Percentiles rank a stretch among this genome's conserved stretches.
These are phyloP conservation scores for Monosporascus cannonballus DNA, from an alignment of 2,329 filamentous ascomycete genomes.

Conservation along the genomic window DNA sequence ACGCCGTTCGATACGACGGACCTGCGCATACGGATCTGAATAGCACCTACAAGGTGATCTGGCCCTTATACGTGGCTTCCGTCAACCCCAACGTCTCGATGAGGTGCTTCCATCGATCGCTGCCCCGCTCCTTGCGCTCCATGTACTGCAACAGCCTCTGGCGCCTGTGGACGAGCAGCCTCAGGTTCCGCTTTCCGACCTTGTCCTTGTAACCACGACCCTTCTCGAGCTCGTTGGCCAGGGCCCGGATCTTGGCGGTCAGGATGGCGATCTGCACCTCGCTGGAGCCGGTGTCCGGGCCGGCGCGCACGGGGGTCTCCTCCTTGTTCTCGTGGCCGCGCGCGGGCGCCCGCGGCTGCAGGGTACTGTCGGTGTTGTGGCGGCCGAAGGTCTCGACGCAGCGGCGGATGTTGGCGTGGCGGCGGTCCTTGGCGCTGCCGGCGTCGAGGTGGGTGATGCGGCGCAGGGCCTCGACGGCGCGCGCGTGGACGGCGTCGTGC, in stretches of 20 bases:
- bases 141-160: constrained; percentile 87
- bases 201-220: constrained; percentile 76
- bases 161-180: constrained; percentile 77
- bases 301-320: constrained; percentile 52
- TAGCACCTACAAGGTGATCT: constrained; percentile 65
- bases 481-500: constrained; percentile 54
- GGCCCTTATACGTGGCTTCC: constrained; percentile 82
- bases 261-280: constrained; percentile 98
- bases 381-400: constrained; percentile 86
- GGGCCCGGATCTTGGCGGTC: constrained; percentile 83
- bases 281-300: constrained; percentile 86
- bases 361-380: constrained; percentile 72
- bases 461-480: constrained; percentile 67
- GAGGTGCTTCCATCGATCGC: constrained; percentile 82
- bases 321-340: constrained; percentile 32
- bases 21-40: no score
- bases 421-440: constrained; percentile 69
- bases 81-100: constrained; percentile 78
- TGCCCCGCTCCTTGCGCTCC: constrained; percentile 82
- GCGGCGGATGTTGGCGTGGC: constrained; percentile 75
- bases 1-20: constrained; percentile 3
- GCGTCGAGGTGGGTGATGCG: constrained; percentile 76
- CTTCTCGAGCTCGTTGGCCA: constrained; percentile 65
- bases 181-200: constrained; percentile 86
- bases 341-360: constrained; percentile 56